These are phyloP conservation scores for Penicillium manginii DNA, from an alignment of 495 filamentous ascomycete genomes.

Conservation along the genomic window DNA sequence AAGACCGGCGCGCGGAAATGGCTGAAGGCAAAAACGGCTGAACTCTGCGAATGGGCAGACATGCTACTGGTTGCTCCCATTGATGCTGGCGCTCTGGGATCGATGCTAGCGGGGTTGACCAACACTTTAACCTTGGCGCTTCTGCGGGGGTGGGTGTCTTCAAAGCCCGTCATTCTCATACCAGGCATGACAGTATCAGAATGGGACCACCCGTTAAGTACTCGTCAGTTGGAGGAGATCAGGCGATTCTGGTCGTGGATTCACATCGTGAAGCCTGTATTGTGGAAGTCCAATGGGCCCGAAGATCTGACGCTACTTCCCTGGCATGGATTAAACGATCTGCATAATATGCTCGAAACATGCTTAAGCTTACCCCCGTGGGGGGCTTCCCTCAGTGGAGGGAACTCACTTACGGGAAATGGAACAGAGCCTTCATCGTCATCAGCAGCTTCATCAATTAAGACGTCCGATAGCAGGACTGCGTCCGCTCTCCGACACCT, in stretches of 20 bases:
- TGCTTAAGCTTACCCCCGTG: constrained; percentile 32
- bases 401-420: background rate
- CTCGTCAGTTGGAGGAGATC: constrained; percentile 80
- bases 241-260: constrained; percentile 83
- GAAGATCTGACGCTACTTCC: constrained; percentile 53
- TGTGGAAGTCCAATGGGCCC: constrained; percentile 69
- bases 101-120: constrained; percentile 80
- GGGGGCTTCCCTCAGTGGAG: constrained; percentile 11
- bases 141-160: constrained; percentile 79
- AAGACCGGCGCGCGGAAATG: constrained; percentile 50
- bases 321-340: constrained; percentile 69
- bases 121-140: constrained; percentile 75
- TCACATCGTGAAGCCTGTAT: constrained; percentile 66
- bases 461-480: constrained; percentile 61
- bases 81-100: constrained; percentile 76
- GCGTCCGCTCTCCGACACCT: constrained; percentile 55
- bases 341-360: constrained; percentile 68
- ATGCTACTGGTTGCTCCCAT: constrained; percentile 82
- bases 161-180: constrained; percentile 79
- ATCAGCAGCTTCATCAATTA: constrained; percentile 50
- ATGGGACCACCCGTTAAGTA: constrained; percentile 87
- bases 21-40: constrained; percentile 61
- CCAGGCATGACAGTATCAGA: constrained; percentile 80
- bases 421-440: constrained; percentile 3
- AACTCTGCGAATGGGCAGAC: constrained; percentile 86